Percentiles rank a stretch among this genome's conserved stretches.
Evolutionary conservation across 768 basidiomycete species (phyloP).

Genomic region (Hirschioporus abietinus): DNA sequence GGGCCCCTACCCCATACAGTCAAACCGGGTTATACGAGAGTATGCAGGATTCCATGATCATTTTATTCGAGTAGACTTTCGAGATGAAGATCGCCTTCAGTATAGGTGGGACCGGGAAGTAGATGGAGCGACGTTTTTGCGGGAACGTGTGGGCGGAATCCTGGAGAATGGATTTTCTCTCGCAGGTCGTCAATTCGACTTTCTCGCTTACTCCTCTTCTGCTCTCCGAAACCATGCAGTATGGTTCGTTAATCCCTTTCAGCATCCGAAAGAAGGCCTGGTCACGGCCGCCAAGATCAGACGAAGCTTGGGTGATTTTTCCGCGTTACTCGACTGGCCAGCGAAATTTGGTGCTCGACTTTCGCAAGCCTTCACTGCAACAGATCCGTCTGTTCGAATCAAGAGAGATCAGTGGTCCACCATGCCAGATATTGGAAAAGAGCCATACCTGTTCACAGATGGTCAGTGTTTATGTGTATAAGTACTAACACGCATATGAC

Average conservation of each 20-base stretch:
- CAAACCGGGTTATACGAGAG: conserved; percentile 73
- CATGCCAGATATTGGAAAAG: conserved; percentile 49
- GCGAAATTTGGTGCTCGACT: conserved; percentile 82
- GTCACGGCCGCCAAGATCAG: conserved; percentile 60
- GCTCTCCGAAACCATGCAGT: conserved; percentile 76
- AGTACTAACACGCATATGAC: neutral
- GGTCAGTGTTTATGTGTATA: conserved; percentile 28
- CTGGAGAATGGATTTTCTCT: conserved; percentile 63
- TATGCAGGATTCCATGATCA: conserved; percentile 55
- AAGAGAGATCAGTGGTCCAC: conserved; percentile 52
- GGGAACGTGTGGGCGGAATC: conserved; percentile 49
- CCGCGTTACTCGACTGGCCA: conserved; percentile 44
- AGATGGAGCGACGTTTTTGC: conserved; percentile 51
- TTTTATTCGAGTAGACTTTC: conserved; percentile 81
- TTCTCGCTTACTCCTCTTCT: conserved; percentile 78
- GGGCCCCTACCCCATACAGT: conserved; percentile 70
- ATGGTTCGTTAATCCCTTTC: conserved; percentile 73
- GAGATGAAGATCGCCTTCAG: conserved; percentile 75
- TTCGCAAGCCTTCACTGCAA: conserved; percentile 81
- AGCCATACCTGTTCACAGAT: conserved; percentile 56
- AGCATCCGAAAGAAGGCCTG: conserved; percentile 32
- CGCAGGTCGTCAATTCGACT: conserved; percentile 69
- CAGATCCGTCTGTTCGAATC: conserved; percentile 65
- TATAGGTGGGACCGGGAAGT: conserved; percentile 68
- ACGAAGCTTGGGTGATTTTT: conserved; percentile 61